Base-by-base conservation (phyloP, 2,329 filamentous ascomycete genomes). In the Emmonsia crescens region DNA sequence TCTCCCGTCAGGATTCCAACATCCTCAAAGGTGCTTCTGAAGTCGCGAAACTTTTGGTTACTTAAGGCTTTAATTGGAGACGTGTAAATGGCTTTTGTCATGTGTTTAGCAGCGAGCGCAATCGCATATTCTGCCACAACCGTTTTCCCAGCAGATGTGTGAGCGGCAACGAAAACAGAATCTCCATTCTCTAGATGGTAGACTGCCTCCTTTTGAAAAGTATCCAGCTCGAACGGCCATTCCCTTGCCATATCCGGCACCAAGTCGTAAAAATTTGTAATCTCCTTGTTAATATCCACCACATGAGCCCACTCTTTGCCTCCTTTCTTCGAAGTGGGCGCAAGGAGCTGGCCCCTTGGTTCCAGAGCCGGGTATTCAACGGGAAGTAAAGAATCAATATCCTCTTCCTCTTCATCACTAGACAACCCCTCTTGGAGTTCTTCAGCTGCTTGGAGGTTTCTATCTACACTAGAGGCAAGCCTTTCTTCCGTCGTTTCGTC, bases 51-150 rank as follows among this genome's bases (percentile, higher is more conserved):
- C 74, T 99, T 99, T 72, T 99, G 94, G 72, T 99, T 99, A 76
- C 94, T 97, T 62, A 99, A 79, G 2, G 94, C 94, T 74, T 99
- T 99, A 79, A 99, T 99, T 0, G 94, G 94, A 0, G 94, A 97
- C 0, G 94, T 99, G 74, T 99, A 99, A 66, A 99, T 99, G 27
- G 94, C 93, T 74, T 99, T 99, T 9, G 94, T 99, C 93, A 97
- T 97, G 73, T 99, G 94, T 72, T 93, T 95, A n/a, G 91, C 88
- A 36, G 94, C 94, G 62, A 99, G 80, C 6, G 94, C 91, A 73
- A 99, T 97, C 57, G 93, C 94, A 75, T 99, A 99, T 73, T 99
- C 94, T 33, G 94, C 94, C 16, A 99, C 94, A 0, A 97, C 94
- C 0, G 94, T 99, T 79, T 99, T 99, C 61, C 94, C 94, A 27